These are phyloP conservation scores for Saturnispora zaruensis DNA, from an alignment of 805 yeast genomes.

Conservation along the genomic window DNA sequence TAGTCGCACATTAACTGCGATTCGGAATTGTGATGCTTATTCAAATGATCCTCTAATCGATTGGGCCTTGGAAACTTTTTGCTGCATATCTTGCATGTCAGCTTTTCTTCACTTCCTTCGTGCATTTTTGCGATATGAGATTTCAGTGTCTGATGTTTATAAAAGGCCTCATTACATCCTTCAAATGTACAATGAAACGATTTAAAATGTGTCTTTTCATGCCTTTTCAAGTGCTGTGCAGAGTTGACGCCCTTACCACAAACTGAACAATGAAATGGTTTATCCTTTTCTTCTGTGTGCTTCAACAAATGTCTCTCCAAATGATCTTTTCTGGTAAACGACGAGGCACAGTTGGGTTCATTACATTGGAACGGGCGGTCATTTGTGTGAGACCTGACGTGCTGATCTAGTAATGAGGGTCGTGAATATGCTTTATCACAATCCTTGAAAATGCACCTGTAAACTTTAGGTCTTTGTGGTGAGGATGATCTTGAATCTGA, in stretches of 20 bases:
- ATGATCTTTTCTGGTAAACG: constrained; percentile 73
- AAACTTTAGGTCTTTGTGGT: constrained; percentile 45
- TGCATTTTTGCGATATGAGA: constrained; percentile 65
- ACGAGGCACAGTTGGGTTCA: constrained; percentile 45
- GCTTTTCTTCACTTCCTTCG: constrained; percentile 31
- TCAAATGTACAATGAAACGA: constrained; percentile 54
- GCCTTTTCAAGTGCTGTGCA: constrained; percentile 72
- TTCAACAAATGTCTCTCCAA: constrained; percentile 65
- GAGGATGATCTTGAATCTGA: constrained; percentile 27
- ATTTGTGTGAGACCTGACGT: constrained; percentile 65
- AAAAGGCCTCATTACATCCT: constrained; percentile 59
- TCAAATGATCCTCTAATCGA: constrained; percentile 56
- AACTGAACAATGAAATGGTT: constrained; percentile 61
- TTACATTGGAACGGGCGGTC: constrained; percentile 71
- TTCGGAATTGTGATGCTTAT: constrained; percentile 49
- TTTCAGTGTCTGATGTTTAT: constrained; percentile 65
- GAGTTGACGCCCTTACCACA: constrained; percentile 83
- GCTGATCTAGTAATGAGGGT: constrained; percentile 80
- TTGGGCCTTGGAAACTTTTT: constrained; percentile 57
- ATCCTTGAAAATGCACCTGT: constrained; percentile 52
- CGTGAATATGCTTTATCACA: constrained; percentile 73
- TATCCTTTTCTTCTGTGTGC: constrained; percentile 44
- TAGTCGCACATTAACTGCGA: constrained; percentile 50
- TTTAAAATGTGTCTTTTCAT: constrained; percentile 70
- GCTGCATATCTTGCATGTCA: constrained; percentile 56